Evolutionary conservation across 306 rosid species (phyloP), one percentile per base, ranked within the genome.

Genomic region (Vigna unguiculata): DNA sequence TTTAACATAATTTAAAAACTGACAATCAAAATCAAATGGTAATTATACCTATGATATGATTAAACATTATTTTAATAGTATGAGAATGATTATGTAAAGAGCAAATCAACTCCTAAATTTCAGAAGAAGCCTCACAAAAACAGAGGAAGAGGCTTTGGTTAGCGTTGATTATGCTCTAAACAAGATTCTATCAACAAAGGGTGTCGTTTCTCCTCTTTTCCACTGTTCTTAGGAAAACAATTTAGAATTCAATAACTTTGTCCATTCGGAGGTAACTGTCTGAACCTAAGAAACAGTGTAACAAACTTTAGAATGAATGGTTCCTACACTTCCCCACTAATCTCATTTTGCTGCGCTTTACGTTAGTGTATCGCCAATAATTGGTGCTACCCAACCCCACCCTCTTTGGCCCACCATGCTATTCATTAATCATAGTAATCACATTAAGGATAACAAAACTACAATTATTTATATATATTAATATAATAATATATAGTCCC

Each of bases 261-360:
- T 87, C 85, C 63, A 38, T 69, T 61, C 16, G 79, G 12, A n/a
- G 80, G 72, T 81, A 76, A 82, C 80, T 77, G 88, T 84, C 88
- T 82, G 72, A 72, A 80, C 80, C 81, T 34, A 84, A 38, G 86
- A 84, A 87, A 82, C 87, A 84, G 71, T 80, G 67, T 61, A 12
- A 43, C 3, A 43, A 43, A 43, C 12, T 10, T 9, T 43, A 3
- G 15, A 12, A 43, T 59, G 6, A 41, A 15, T 77, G 88, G 90
- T 69, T 86, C 90, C 88, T 24, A 72, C 85, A 22, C 45, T 17
- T 59, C 20, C 43, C 67, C 19, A 5, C 57, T 60, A 40, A 62
- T 69, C 82, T 59, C 53, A 80, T 55, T 52, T 57, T 77, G 75
- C 83, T 81, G 73, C 90, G 58, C 85, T 83, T 80, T 80, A 79